Conservation (phyloP, 1,139 yeast species). For the Casaregolazyma lundiana region DNA sequence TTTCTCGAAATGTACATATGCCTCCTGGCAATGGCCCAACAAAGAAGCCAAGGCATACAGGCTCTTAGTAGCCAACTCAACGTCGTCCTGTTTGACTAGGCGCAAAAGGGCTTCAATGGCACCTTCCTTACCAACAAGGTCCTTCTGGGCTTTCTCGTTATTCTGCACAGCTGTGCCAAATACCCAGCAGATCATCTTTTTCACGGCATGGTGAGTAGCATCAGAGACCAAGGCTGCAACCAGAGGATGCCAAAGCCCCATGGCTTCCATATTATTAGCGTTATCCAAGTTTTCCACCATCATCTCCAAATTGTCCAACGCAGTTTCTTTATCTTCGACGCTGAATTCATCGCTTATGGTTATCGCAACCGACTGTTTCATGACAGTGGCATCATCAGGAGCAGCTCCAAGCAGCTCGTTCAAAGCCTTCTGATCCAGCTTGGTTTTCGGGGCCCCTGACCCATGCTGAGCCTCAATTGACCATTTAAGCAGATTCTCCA, state of each 20-base stretch:
- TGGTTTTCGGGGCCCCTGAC: constrained; percentile 21
- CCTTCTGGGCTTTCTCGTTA: constrained; percentile 44
- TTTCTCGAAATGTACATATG: constrained; percentile 51
- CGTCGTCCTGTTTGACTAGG: constrained; percentile 24
- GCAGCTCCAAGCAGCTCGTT: constrained; percentile 57
- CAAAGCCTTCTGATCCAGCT: constrained; percentile 63
- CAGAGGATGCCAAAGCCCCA: constrained; percentile 74
- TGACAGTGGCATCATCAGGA: constrained; percentile 63
- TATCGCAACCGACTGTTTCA: constrained; percentile 61
- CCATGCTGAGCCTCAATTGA: constrained; percentile 49
- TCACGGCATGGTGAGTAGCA: constrained; percentile 43
- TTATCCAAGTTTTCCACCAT: constrained; percentile 89
- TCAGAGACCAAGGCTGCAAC: constrained; percentile 45
- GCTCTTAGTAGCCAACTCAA: constrained; percentile 51
- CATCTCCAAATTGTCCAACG: constrained; percentile 92
- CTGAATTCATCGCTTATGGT: constrained; percentile 60
- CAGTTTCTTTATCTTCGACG: constrained; percentile 58
- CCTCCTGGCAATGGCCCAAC: constrained; percentile 63
- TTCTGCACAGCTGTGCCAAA: constrained; percentile 93
- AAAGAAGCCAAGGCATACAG: constrained; percentile 73
- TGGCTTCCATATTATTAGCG: constrained; percentile 84
- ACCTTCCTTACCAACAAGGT: constrained; percentile 22
- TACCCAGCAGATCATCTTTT: constrained; percentile 62
- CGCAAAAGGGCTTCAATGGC: constrained; percentile 26
- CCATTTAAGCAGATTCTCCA: constrained; percentile 93